Conservation (phyloP, 495 filamentous ascomycete species). For the Neurospora intermedia region DNA sequence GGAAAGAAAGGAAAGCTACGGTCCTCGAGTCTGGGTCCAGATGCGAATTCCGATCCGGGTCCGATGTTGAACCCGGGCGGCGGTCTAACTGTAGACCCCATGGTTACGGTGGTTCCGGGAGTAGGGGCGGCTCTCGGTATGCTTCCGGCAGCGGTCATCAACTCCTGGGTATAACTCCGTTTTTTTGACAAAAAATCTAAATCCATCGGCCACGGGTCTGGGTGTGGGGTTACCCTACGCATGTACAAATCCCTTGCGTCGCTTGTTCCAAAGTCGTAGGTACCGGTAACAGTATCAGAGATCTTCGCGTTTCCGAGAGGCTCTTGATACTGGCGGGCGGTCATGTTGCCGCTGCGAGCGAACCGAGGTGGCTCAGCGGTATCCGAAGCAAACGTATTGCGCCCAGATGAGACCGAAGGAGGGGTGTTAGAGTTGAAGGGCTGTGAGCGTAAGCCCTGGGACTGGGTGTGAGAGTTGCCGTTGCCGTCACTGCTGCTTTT, state of each 20-base stretch:
- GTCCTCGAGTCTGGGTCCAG: neutral
- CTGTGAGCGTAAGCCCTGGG: neutral
- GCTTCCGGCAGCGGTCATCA: neutral
- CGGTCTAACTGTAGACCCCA: neutral
- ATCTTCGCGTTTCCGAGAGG: no score
- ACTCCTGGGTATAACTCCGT: neutral
- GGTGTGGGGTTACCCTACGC: neutral
- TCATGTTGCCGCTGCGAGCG: no score
- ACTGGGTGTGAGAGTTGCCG: neutral
- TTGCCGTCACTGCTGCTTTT: neutral
- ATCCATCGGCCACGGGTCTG: neutral
- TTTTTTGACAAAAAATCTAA: neutral
- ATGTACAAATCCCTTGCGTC: neutral
- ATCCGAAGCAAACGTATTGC: neutral
- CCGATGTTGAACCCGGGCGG: neutral
- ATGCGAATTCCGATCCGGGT: neutral
- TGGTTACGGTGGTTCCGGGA: no score
- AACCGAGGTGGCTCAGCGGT: neutral
- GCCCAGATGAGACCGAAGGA: neutral
- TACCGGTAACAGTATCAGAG: neutral
- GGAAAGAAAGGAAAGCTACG: neutral
- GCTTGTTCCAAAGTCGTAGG: neutral
- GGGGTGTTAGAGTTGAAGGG: neutral
- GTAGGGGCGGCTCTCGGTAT: neutral
- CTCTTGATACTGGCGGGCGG: no score